Evolutionary conservation across 2,329 filamentous ascomycete species (phyloP).

Genomic region (Pyrenophora seminiperda): DNA sequence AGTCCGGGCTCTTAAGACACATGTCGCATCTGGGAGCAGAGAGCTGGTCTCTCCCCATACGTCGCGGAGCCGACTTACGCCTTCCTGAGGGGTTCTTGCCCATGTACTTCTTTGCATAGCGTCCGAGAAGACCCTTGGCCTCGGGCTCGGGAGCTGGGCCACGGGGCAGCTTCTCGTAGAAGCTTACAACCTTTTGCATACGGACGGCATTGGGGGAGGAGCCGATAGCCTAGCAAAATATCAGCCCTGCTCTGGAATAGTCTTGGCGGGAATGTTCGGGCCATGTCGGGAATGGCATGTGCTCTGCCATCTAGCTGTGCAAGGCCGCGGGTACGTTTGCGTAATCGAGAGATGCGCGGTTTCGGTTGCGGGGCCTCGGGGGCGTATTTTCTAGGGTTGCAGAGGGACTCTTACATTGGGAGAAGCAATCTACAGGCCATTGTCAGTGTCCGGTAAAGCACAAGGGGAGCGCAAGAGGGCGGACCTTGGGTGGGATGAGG

Average conservation of each 20-base stretch:
- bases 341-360: constrained; percentile 12
- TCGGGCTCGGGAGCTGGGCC: constrained; percentile 84
- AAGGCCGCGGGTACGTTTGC: constrained; percentile 23
- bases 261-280: not conserved
- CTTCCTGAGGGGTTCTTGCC: constrained; percentile 87
- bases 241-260: constrained; percentile 24
- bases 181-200: constrained; percentile 97
- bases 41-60: not conserved
- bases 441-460: constrained; percentile 45
- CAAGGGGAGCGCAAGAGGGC: constrained; percentile 33
- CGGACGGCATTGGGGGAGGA: constrained; percentile 93
- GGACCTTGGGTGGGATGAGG: constrained; percentile 98
- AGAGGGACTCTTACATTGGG: constrained; percentile 70
- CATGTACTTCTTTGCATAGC: constrained; percentile 89
- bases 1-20: constrained; percentile 13
- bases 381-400: constrained; percentile 10
- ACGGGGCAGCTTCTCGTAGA: constrained; percentile 98
- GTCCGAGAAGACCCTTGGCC: constrained; percentile 79
- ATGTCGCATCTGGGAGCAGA: not conserved
- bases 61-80: constrained; percentile 67
- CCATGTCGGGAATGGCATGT: not conserved
- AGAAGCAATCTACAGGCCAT: constrained; percentile 70
- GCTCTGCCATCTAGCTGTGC: not conserved
- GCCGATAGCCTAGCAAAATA: constrained; percentile 76
- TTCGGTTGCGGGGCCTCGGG: constrained; percentile 16